Evolutionary conservation across 1,284 basidiomycete species (phyloP), one percentile per base, ranked within the genome.

Genomic region (Coriolopsis trogii): DNA sequence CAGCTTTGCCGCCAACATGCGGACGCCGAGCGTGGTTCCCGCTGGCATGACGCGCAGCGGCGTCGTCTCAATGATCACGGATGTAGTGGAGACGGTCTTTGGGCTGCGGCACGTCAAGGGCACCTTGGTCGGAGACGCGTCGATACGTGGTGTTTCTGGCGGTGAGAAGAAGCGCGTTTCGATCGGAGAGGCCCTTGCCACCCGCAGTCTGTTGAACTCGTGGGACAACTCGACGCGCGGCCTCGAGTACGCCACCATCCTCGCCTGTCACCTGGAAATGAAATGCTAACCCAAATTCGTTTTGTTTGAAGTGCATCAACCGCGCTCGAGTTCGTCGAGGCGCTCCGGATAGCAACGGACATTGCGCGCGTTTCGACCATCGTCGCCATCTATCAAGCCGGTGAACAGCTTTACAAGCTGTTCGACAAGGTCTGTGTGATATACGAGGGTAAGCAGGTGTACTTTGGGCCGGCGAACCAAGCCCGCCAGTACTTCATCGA

Each of bases 141-240:
- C 81, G 4, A 74, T 93, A 3, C 75, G 89, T 6, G 93, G 92
- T 42, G 82, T 94, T 1, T 87, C 84, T 23, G 93, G 91, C 16
- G 93, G 93, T 13, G 87, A 92, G 73, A 85, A 87, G 70, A 89
- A 89, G 69, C 81, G 91, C 31, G 89, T 92, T 0, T 88, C 85
- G 0, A 88, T 93, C 59, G 77, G 82, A 8, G 91, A 93, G 69
- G 76, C 81, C 9, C 68, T 92, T 39, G 80, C 82, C 0, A 76
- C 80, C 13, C 73, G 84, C 29, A 77, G 78, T 38, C 75, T 78
- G 28, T 72, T 92, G 26, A 78, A 77, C 36, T 74, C 78, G 12
- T 92, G 89, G 89, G 90, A 92, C 69, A 89, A 90, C 80, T 80
- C 78, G 2, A 81, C 79, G n/a, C 74, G 79, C 39, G 80, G 79